Evolutionary conservation across 306 rosid species (phyloP).

Genomic region (Heteromeles arbutifolia): DNA sequence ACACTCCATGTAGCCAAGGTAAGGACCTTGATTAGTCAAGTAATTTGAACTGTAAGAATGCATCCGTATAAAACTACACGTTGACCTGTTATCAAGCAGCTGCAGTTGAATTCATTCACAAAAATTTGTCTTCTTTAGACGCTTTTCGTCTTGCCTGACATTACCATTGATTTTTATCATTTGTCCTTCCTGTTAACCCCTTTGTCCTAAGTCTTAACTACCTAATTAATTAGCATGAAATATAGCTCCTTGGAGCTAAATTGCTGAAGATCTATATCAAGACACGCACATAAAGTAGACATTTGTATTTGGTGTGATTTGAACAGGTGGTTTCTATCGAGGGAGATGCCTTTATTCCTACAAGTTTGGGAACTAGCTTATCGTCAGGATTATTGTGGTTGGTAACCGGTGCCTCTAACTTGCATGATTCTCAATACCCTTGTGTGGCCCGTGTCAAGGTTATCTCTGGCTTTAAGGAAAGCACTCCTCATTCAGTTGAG

Average conservation of each 20-base stretch:
- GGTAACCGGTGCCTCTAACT: conserved; percentile 70
- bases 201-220: background rate
- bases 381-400: conserved; percentile 63
- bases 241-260: background rate
- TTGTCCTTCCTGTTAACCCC: background rate
- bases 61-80: background rate
- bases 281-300: background rate
- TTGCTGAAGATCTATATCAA: background rate
- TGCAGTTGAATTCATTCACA: background rate
- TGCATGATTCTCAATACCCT: conserved; percentile 39
- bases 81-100: background rate
- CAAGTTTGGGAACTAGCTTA: conserved; percentile 47
- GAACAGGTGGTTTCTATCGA: conserved; percentile 57
- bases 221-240: background rate
- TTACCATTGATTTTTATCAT: conserved; percentile 1
- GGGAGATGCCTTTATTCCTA: conserved; percentile 75
- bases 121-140: background rate
- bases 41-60: background rate
- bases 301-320: background rate
- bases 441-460: conserved; percentile 58
- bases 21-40: conserved; percentile 12
- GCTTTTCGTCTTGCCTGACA: background rate
- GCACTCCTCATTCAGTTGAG: conserved; percentile 8
- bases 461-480: conserved; percentile 38
- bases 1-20: conserved; percentile 66